phyloP scores from a whole-genome alignment of 1,284 basidiomycete species.

The Limonomyces culmigenus region DNA sequence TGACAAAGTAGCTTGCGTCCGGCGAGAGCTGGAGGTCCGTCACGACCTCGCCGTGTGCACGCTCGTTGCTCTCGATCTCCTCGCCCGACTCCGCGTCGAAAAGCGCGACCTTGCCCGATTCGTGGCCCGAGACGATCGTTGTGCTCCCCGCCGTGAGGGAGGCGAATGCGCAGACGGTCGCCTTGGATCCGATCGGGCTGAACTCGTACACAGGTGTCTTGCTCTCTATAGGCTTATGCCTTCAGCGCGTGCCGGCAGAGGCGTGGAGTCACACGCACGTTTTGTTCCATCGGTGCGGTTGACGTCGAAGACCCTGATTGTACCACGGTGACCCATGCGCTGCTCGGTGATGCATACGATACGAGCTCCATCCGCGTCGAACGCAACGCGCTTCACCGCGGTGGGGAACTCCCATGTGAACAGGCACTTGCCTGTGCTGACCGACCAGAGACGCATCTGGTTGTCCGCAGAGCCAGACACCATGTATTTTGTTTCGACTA shows the following conservation, averaged over 20 bases:
- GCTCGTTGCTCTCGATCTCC: constrained; percentile 66
- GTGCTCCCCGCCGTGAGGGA: constrained; percentile 62
- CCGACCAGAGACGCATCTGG: constrained; percentile 82
- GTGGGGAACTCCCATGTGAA: constrained; percentile 96
- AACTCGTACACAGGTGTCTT: constrained; percentile 66
- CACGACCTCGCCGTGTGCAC: constrained; percentile 70
- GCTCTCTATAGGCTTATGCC: constrained; percentile 33
- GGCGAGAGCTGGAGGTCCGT: constrained; percentile 88
- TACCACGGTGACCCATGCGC: constrained; percentile 80
- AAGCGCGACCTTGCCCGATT: constrained; percentile 85
- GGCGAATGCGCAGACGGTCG: constrained; percentile 81
- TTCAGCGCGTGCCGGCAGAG: not conserved
- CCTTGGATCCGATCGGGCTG: constrained; percentile 85
- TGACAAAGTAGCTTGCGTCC: constrained; percentile 91
- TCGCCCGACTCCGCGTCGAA: constrained; percentile 85
- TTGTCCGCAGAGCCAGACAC: constrained; percentile 88
- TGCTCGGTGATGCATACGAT: constrained; percentile 94
- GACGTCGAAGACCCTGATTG: constrained; percentile 82
- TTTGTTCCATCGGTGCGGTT: constrained; percentile 66
- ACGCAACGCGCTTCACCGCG: constrained; percentile 89
- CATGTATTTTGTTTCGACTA: constrained; percentile 75
- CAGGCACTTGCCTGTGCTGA: constrained; percentile 81
- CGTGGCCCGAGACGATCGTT: constrained; percentile 87
- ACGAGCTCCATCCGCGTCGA: constrained; percentile 75
- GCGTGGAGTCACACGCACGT: too few species aligned